A percentile compares a stretch with the other conserved stretches of the same genome.
Conservation (phyloP, 345 rosid species). For the Kernera saxatilis region DNA sequence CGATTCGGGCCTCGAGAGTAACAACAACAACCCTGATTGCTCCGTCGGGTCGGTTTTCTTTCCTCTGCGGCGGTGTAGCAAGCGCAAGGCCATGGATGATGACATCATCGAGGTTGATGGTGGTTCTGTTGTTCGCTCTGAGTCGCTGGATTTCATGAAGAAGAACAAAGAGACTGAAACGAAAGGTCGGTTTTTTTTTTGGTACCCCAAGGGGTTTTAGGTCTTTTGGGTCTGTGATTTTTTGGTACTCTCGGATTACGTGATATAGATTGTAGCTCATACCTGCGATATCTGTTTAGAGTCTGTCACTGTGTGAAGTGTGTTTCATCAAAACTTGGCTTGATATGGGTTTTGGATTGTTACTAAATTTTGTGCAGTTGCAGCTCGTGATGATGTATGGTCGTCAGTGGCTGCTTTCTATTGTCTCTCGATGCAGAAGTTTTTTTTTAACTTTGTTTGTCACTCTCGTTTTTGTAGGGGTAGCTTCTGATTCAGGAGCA, state of each 20-base stretch:
- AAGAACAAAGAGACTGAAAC: conserved; percentile 23
- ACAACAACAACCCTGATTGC: conserved; percentile 36
- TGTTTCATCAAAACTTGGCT: background rate
- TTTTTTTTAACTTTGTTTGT: background rate
- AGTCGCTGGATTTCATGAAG: conserved; percentile 26
- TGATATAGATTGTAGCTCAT: background rate
- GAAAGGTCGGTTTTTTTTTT: conserved; percentile 30
- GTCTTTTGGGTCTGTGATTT: background rate
- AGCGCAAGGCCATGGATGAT: conserved; percentile 53
- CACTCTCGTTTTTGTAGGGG: conserved; percentile 28
- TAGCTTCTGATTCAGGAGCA: conserved; percentile 33
- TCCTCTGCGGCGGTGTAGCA: conserved; percentile 58
- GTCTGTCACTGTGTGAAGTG: background rate
- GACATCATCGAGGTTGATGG: conserved; percentile 16
- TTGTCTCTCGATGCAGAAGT: background rate
- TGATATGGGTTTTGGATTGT: background rate
- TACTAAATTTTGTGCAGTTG: background rate
- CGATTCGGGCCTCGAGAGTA: conserved; percentile 37
- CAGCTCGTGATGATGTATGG: background rate
- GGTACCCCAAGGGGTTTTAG: background rate
- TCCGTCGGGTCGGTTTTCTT: conserved; percentile 83
- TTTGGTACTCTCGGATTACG: background rate
- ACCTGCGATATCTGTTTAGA: background rate
- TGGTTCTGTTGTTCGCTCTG: conserved; percentile 26
- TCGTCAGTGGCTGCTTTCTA: background rate